phyloP scores from a whole-genome alignment of 331 rosid species.

The Malus hybrid region DNA sequence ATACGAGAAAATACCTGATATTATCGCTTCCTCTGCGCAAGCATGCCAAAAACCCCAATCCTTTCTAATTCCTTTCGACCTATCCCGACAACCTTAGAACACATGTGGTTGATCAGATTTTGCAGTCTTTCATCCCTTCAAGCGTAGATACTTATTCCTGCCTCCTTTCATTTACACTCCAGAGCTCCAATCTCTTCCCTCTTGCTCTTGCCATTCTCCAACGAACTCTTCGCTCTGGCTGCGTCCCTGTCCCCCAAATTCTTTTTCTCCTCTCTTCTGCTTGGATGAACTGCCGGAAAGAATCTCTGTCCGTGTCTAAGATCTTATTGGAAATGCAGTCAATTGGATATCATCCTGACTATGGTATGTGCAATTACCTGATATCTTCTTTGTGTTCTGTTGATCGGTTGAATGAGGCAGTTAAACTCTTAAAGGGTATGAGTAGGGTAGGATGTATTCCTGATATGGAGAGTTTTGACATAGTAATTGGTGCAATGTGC shows the following conservation, averaged over 20 bases:
- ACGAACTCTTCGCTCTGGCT: slow-evolving; percentile 60
- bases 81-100: slow-evolving; percentile 34
- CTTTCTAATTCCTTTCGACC: slow-evolving; percentile 62
- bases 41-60: slow-evolving; percentile 49
- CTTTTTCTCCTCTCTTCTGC: slow-evolving; percentile 54
- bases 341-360: slow-evolving; percentile 61
- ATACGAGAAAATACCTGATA: slow-evolving; percentile 54
- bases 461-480: slow-evolving; percentile 50
- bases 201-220: slow-evolving; percentile 63
- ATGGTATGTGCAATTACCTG: slow-evolving; percentile 53
- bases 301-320: slow-evolving; percentile 33
- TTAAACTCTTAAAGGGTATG: slow-evolving; percentile 59
- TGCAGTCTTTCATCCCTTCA: slow-evolving; percentile 61
- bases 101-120: slow-evolving; percentile 63
- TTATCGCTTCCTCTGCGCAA: slow-evolving; percentile 29
- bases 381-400: slow-evolving; percentile 55
- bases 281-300: slow-evolving; percentile 39
- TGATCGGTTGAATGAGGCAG: slow-evolving; percentile 58
- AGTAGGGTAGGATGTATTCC: slow-evolving; percentile 70
- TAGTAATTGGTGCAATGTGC: slow-evolving; percentile 60
- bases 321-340: slow-evolving; percentile 57
- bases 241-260: slow-evolving; percentile 58
- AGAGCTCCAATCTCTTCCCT: slow-evolving; percentile 55
- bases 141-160: slow-evolving; percentile 46
- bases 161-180: slow-evolving; percentile 53